Evolutionary conservation across 352 stramenopile genomes (phyloP), one percentile per base, ranked within the genome.

Genomic region (Thalassiosira sp.): DNA sequence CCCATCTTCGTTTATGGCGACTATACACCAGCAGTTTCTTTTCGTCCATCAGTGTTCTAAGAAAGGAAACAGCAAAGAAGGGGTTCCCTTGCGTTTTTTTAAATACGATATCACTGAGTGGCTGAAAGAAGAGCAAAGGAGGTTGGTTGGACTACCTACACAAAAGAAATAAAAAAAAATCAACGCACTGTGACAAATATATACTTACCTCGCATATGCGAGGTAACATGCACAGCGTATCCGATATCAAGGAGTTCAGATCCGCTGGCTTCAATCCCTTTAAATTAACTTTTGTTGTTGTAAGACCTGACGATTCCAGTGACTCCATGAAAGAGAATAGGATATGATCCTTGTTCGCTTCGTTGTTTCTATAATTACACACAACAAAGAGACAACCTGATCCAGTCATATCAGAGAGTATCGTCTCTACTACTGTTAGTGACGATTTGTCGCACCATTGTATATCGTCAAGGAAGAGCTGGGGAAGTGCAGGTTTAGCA

Each of bases 221-320:
- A 22, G 69, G 74, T 42, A 79, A 60, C 10, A 57, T 48, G 22
- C 63, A 67, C 0, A 82, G 67, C 3, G 60, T 28, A 27, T 82
- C 68, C 18, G 74, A 82, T 60, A 79, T 37, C 27, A 82, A 56
- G 24, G 53, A 24, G 52, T 82, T 82, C 13, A 82, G 24, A 42
- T 79, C 48, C 28, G 27, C 51, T 28, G 11, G 11, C 18, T 75
- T 57, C 37, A 82, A 35, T 18, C 69, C 69, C 6, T 74, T 37
- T 51, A 79, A 43, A n/a, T 15, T 24, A 20, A 79, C 5, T 11
- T 57, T 64, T 13, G 42, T 73, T 10, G 53, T 70, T 28, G 40
- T 22, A 2, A 82, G 45, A 15, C 45, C 56, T n/a, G 20, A 40
- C 8, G 15, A 11, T 53, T 63, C 43, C 13, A 82, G 35, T 25